Conservation (phyloP, 2,329 filamentous ascomycete genomes). For the Epicoccum nigrum region DNA sequence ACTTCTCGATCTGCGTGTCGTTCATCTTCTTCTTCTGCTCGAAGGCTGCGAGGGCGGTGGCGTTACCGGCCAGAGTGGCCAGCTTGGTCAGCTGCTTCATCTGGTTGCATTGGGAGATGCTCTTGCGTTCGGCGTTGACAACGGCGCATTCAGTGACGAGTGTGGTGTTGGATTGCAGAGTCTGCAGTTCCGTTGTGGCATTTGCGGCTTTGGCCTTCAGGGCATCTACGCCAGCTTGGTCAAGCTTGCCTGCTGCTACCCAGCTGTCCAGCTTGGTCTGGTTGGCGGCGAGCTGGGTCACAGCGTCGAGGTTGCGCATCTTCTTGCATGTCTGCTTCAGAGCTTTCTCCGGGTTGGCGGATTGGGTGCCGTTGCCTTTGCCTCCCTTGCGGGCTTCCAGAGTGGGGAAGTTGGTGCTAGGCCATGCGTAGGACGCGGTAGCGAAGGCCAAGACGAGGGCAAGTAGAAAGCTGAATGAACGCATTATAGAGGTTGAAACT, state of each 20-base stretch:
- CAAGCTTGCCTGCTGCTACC: slow-evolving; percentile 33
- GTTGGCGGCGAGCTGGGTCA: slow-evolving; percentile 35
- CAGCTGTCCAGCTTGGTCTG: slow-evolving; percentile 37
- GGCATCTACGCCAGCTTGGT: slow-evolving; percentile 25
- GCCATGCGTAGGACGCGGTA: slow-evolving; percentile 28
- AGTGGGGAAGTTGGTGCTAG: slow-evolving; percentile 15
- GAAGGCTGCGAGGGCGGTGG: slow-evolving; percentile 33
- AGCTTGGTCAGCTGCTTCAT: slow-evolving; percentile 33
- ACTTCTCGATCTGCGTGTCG: slow-evolving; percentile 24
- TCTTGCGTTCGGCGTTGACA: slow-evolving; percentile 31
- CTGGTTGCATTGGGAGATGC: slow-evolving; percentile 27
- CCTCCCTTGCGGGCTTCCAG: slow-evolving; percentile 31
- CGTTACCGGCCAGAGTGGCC: slow-evolving; percentile 30
- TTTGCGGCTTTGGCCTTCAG: slow-evolving; percentile 37
- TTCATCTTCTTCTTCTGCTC: slow-evolving; percentile 31
- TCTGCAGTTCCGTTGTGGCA: slow-evolving; percentile 28
- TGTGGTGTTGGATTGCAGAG: slow-evolving; percentile 33
- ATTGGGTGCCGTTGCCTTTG: slow-evolving; percentile 13
- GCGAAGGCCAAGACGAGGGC: slow-evolving; percentile 27
- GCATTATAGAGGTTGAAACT: slow-evolving; percentile 17
- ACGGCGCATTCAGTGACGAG: slow-evolving; percentile 33
- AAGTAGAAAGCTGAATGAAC: slow-evolving; percentile 23
- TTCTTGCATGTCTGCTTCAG: slow-evolving; percentile 31
- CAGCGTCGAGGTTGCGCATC: slow-evolving; percentile 28
- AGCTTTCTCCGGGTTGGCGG: slow-evolving; percentile 14